phyloP scores from a whole-genome alignment of 371 early-diverging fungal species.

The Syncephalastrum racemosum region DNA sequence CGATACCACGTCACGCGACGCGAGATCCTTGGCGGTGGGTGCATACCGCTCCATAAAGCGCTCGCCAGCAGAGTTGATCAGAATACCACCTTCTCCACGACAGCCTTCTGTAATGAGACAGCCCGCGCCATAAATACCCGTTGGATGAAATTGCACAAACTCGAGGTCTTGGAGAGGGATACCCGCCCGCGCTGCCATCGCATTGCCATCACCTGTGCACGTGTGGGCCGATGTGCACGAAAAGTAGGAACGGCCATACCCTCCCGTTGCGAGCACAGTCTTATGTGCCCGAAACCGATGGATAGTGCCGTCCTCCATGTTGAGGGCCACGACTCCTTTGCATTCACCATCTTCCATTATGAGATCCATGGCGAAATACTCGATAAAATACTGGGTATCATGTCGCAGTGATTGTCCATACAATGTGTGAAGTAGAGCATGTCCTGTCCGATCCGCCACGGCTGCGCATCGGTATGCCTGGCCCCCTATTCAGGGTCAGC shows the following conservation, averaged over 20 bases:
- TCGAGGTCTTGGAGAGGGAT: conserved; percentile 95
- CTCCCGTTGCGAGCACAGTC: conserved; percentile 97
- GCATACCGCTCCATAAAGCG: conserved; percentile 99
- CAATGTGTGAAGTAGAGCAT: conserved; percentile 94
- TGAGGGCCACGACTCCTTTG: conserved; percentile 93
- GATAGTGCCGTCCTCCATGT: conserved; percentile 97
- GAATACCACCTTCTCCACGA: conserved; percentile 96
- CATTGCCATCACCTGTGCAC: conserved; percentile 98
- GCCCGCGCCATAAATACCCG: conserved; percentile 97
- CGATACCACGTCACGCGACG: conserved; percentile 97
- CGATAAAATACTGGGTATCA: conserved; percentile 96
- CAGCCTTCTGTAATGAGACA: conserved; percentile 98
- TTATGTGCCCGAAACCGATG: conserved; percentile 98
- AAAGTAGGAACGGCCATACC: conserved; percentile 98
- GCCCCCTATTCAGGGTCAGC: conserved; percentile 64
- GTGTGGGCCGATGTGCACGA: conserved; percentile 98
- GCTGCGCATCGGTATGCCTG: conserved; percentile 98
- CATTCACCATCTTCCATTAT: conserved; percentile 98
- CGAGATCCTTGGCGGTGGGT: conserved; percentile 97
- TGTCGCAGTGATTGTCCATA: conserved; percentile 96
- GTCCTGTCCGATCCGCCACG: conserved; percentile 99
- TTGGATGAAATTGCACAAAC: conserved; percentile 98
- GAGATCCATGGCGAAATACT: conserved; percentile 98
- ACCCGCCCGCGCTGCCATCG: conserved; percentile 91
- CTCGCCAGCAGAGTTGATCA: conserved; percentile 90